phyloP scores from a whole-genome alignment of 306 rosid genomes.

The Vigna unguiculata region DNA sequence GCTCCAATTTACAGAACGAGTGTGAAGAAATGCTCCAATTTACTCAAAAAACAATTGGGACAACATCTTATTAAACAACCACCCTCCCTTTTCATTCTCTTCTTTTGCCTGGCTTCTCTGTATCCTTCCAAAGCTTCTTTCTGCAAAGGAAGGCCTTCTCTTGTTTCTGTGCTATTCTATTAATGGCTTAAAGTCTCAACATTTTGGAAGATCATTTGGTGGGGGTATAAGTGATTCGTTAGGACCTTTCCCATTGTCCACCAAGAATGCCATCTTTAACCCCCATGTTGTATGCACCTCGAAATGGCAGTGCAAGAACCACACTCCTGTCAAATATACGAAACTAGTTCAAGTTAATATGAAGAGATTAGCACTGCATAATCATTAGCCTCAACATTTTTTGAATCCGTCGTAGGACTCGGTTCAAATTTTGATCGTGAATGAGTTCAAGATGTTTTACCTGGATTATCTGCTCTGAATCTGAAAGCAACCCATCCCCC shows the following conservation, averaged over 20 bases:
- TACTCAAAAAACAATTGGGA: conserved; percentile 20
- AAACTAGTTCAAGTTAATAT: background rate
- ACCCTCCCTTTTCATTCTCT: conserved; percentile 17
- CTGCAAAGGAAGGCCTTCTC: conserved; percentile 19
- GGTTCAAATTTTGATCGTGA: background rate
- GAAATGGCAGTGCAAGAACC: conserved; percentile 92
- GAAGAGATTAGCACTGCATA: background rate
- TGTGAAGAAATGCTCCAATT: conserved; percentile 37
- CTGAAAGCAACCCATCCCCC: conserved; percentile 91
- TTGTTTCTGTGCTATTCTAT: background rate
- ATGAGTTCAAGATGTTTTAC: conserved; percentile 39
- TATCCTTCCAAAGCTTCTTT: conserved; percentile 34
- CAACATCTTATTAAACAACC: conserved; percentile 32
- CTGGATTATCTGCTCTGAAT: conserved; percentile 87
- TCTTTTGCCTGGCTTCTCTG: conserved; percentile 34
- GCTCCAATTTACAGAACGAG: conserved; percentile 39
- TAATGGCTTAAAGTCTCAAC: conserved; percentile 40
- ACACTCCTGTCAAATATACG: conserved; percentile 60
- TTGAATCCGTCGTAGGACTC: background rate
- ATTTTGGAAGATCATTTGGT: conserved; percentile 83
- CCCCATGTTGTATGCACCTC: conserved; percentile 97
- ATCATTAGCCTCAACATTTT: background rate
- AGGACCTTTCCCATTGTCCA: conserved; percentile 85
- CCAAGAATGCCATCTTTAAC: conserved; percentile 87
- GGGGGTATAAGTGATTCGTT: conserved; percentile 73